Evolutionary conservation across 1,284 basidiomycete genomes (phyloP), one percentile per base, ranked within the genome.

Genomic region (Sutorius eximius): DNA sequence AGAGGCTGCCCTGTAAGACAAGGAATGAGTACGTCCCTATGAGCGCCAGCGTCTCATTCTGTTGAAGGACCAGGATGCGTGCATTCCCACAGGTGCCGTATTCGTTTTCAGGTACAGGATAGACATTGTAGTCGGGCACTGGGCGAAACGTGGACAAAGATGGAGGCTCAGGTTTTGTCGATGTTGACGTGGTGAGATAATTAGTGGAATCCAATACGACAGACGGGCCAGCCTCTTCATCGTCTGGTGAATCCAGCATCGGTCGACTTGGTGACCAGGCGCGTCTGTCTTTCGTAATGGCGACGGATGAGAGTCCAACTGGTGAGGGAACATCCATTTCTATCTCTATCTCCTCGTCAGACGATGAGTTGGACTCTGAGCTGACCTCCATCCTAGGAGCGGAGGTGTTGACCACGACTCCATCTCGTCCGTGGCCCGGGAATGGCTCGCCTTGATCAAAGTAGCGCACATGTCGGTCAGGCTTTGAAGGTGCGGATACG

Each of bases 261-360:
- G 79, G 79, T 15, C 69, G 72, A 65, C 80, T 84, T 0, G 82
- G 81, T 0, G 82, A 84, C 80, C 80, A 84, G 13, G 73, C 73
- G 29, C 79, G 72, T 60, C 64, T 64, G 22, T 55, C 58, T 34
- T 62, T 51, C 22, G 51, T 45, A 18, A 56, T 53, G 2, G 59
- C 49, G 24, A 55, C 30, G 15, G 59, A 48, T 9, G 52, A 53
- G 30, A 29, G 46, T 24, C 33, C 55, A 16, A 43, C 49, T 32
- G 55, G 51, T 29, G 43, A 56, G 12, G 46, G 52, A 13, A 57
- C 10, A n/a, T 57, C 55, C 34, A 57, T 32, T 37, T 53, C 38
- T n/a, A 56, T 65, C 37, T 61, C 66, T 30, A 70, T 61, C 27
- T 75, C 75, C 37, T 58, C 57, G 5, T 13, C 57, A 42, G 62